These are phyloP conservation scores for Chrysopogon serrulatus DNA, from an alignment of 176 grass and related monocot species.

Conservation along the genomic window DNA sequence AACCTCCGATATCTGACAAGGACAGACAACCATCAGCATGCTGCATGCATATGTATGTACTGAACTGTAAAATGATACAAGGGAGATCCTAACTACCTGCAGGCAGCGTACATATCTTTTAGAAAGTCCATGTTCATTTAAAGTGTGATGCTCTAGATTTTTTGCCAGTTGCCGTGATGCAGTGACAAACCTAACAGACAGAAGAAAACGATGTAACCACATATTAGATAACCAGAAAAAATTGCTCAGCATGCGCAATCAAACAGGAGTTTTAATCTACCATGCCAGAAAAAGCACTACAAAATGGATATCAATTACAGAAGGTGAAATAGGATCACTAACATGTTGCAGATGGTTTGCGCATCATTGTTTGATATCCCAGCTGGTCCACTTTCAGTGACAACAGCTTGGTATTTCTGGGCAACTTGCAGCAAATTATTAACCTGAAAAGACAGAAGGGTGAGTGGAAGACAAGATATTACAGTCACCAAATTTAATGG, in stretches of 20 bases:
- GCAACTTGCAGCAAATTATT: conserved; percentile 79
- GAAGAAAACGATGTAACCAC: conserved; percentile 9
- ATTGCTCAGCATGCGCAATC: neutral
- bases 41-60: neutral
- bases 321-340: conserved; percentile 27
- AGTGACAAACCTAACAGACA: conserved; percentile 66
- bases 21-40: conserved; percentile 13
- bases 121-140: conserved; percentile 95
- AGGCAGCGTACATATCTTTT: conserved; percentile 98
- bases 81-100: conserved; percentile 46
- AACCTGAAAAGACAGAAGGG: conserved; percentile 51
- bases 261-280: neutral
- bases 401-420: conserved; percentile 80
- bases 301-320: neutral
- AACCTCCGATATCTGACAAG: conserved; percentile 87
- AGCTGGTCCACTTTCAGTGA: conserved; percentile 51
- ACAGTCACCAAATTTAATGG: neutral
- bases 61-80: neutral
- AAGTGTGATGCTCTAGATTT: conserved; percentile 75
- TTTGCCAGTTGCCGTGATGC: conserved; percentile 76
- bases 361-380: conserved; percentile 60
- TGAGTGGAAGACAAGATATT: neutral
- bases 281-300: neutral
- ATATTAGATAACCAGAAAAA: conserved; percentile 9
- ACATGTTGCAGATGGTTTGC: conserved; percentile 82